These are phyloP conservation scores for Torulaspora microellipsoides DNA, from an alignment of 805 yeast genomes.

Conservation along the genomic window DNA sequence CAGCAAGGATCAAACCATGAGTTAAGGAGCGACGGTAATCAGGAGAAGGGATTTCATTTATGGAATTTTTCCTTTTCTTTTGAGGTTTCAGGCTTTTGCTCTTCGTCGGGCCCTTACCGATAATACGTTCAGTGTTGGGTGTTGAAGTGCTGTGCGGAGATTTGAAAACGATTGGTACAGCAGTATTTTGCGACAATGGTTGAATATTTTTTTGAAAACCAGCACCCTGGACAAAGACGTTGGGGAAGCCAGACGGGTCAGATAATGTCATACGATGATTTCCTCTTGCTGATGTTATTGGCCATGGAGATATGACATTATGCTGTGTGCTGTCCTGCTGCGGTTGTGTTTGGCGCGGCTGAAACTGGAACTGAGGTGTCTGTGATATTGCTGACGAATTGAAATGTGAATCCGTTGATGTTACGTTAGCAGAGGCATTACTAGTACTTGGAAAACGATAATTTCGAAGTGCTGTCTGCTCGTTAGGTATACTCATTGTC, in stretches of 20 bases:
- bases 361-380: no score
- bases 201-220: background rate
- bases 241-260: conserved; percentile 6
- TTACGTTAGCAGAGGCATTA: background rate
- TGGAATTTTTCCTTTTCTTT: conserved; percentile 8
- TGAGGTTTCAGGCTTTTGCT: conserved; percentile 5
- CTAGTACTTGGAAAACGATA: conserved; percentile 8
- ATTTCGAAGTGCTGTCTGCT: conserved; percentile 3
- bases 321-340: background rate
- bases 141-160: conserved; percentile 1
- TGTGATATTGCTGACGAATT: no score
- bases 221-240: background rate
- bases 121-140: background rate
- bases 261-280: conserved; percentile 9
- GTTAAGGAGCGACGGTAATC: conserved; percentile 10
- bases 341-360: no score
- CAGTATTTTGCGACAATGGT: background rate
- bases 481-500: conserved; percentile 9
- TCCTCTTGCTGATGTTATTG: background rate
- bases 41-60: conserved; percentile 6
- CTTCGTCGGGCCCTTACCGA: conserved; percentile 5
- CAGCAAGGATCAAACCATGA: conserved; percentile 15
- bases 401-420: no score
- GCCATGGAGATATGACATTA: conserved; percentile 7
- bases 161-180: conserved; percentile 8